These are phyloP conservation scores for Ogataea allantospora DNA, from an alignment of 805 yeast genomes.

Conservation along the genomic window DNA sequence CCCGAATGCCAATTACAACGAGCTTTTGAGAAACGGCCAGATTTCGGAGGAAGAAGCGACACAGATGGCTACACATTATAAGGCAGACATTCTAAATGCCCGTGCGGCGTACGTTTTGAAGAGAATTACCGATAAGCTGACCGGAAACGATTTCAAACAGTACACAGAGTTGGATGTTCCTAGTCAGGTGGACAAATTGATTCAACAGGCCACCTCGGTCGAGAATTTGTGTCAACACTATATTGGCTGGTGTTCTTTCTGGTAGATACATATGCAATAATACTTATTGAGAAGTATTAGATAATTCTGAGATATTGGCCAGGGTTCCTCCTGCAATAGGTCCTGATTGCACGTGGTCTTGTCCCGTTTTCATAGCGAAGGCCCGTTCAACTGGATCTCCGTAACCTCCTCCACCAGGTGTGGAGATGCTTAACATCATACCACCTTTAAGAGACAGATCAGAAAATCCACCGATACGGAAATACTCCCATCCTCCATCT, in stretches of 20 bases:
- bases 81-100: conserved; percentile 73
- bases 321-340: conserved; percentile 1
- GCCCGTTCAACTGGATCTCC: conserved; percentile 1
- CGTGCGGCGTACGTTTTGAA: conserved; percentile 87
- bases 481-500: conserved; percentile 3
- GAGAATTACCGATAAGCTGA: conserved; percentile 86
- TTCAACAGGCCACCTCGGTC: conserved; percentile 94
- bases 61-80: conserved; percentile 66
- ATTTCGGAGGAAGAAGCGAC: conserved; percentile 77
- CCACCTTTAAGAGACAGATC: not conserved
- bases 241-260: conserved; percentile 99
- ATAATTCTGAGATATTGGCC: not conserved
- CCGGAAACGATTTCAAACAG: conserved; percentile 88
- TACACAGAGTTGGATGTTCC: conserved; percentile 72
- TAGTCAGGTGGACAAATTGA: conserved; percentile 87
- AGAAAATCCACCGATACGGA: conserved; percentile 1
- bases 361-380: not conserved
- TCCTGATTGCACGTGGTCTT: not conserved
- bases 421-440: conserved; percentile 3
- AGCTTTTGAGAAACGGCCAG: conserved; percentile 66
- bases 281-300: conserved; percentile 1
- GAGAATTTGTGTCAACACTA: conserved; percentile 96
- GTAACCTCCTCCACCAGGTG: conserved; percentile 7
- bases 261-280: conserved; percentile 46
- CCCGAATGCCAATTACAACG: conserved; percentile 67